Base-by-base conservation (phyloP, 805 yeast genomes). In the Metschnikowia orientalis region DNA sequence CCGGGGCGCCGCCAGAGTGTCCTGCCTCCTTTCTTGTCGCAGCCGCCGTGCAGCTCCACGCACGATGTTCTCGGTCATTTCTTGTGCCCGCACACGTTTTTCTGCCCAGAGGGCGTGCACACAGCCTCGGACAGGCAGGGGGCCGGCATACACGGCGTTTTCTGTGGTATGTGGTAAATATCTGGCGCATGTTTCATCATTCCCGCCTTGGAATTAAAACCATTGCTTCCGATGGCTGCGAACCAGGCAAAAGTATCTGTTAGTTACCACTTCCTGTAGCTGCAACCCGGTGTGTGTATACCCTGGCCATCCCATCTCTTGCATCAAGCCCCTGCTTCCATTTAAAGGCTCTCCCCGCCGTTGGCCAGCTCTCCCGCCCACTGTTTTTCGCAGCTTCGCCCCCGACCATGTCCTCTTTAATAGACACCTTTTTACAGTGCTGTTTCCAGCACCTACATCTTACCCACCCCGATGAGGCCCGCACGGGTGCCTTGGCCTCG, bases 341-440 rank as follows among this genome's bases (percentile, higher is more conserved):
- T 4, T 11, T 26, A 26, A 3, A 21, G 19, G 21, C n/a, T 23
- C 26, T n/a, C n/a, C 12, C 13, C 13, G 26, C 13, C 18, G 15
- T 15, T 26, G 11, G 11, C 28, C 8, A n/a, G 9, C 28, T 16
- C 30, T 23, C 20, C 18, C 17, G 23, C 27, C 27, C 17, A 11
- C 10, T 24, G 14, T 9, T 17, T 23, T 22, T 14, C 23, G 19
- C 16, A n/a, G n/a, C n/a, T n/a, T 8, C 21, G n/a, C n/a, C n/a
- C n/a, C n/a, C n/a, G n/a, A 7, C 9, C 12, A 39, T 40, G 42
- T 26, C 34, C 20, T 23, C 42, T 9, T 28, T 43, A 7, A 30
- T 38, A 16, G 20, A 30, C 8, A 38, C 45, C 3, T 45, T 39
- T 19, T 28, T 45, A 18, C 23, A 34, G 21, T 40, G 48, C 35